Conservation (phyloP, 495 filamentous ascomycete species). For the Penicillium goetzii region DNA sequence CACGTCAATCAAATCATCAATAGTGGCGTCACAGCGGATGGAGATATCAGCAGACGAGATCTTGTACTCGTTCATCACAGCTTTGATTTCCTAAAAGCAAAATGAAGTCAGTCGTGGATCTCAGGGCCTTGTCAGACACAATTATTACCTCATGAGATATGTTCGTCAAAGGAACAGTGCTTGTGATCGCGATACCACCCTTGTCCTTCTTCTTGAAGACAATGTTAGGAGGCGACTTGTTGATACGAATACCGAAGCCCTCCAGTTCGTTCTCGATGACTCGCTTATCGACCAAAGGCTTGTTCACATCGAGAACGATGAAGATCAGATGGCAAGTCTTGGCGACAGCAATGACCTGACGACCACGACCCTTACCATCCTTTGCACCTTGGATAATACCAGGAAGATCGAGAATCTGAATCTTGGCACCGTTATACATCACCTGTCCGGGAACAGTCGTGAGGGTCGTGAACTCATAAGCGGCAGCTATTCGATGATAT, state of each 20-base stretch:
- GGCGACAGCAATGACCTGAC: slow-evolving; percentile 97
- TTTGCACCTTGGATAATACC: slow-evolving; percentile 99
- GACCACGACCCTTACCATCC: slow-evolving; percentile 96
- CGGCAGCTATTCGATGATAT: slow-evolving; percentile 62
- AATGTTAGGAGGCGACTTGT: slow-evolving; percentile 96
- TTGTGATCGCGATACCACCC: slow-evolving; percentile 92
- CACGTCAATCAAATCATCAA: slow-evolving; percentile 92
- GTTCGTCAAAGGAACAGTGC: slow-evolving; percentile 87
- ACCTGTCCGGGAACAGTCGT: slow-evolving; percentile 98
- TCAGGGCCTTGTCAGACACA: background rate
- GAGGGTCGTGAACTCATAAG: slow-evolving; percentile 97
- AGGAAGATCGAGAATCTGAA: slow-evolving; percentile 98
- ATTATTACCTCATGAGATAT: slow-evolving; percentile 77
- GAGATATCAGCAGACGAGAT: slow-evolving; percentile 97
- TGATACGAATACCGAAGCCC: slow-evolving; percentile 96
- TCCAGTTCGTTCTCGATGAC: slow-evolving; percentile 97
- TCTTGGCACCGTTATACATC: slow-evolving; percentile 92
- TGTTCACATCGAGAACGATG: slow-evolving; percentile 98
- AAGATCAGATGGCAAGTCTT: slow-evolving; percentile 99
- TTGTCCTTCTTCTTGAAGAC: slow-evolving; percentile 99
- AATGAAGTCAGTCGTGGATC: slow-evolving; percentile 5
- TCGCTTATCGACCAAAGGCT: slow-evolving; percentile 94
- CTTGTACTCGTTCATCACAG: slow-evolving; percentile 95
- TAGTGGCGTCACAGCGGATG: slow-evolving; percentile 92
- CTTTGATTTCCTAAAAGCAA: slow-evolving; percentile 78